These are phyloP conservation scores for Apiospora saccharicola DNA, from an alignment of 2,329 filamentous ascomycete species.

Conservation along the genomic window DNA sequence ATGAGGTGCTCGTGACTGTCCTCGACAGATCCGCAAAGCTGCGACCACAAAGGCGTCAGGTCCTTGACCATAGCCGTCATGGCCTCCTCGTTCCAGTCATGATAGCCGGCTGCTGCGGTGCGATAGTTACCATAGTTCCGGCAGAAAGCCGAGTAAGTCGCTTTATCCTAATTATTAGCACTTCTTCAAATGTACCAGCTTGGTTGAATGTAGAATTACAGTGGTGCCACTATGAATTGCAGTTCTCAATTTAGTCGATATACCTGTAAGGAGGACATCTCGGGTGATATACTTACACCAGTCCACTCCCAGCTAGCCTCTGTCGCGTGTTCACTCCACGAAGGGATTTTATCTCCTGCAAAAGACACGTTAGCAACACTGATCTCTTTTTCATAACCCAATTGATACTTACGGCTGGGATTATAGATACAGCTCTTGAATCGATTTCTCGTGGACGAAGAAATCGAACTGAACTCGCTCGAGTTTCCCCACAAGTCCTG, in stretches of 20 bases:
- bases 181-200: fast-evolving
- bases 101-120: constrained; percentile 37
- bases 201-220: background rate
- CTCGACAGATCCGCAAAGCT: constrained; percentile 31
- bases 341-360: background rate
- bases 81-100: constrained; percentile 56
- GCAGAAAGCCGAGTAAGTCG: constrained; percentile 50
- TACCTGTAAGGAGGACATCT: background rate
- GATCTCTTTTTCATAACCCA: too few relatives aligned
- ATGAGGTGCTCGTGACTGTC: background rate
- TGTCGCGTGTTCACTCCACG: background rate
- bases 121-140: constrained; percentile 47
- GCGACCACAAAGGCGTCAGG: constrained; percentile 43
- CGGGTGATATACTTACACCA: background rate
- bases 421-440: background rate
- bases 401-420: background rate
- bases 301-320: background rate
- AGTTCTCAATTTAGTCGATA: background rate
- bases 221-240: background rate
- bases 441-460: background rate
- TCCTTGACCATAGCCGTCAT: constrained; percentile 48
- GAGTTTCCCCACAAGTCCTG: background rate
- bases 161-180: background rate
- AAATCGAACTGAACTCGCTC: background rate
- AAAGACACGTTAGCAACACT: background rate